A percentile compares a stretch with the other conserved stretches of the same genome.
Conservation (phyloP, 176 grass and related monocot genomes). For the Ensete ventricosum region DNA sequence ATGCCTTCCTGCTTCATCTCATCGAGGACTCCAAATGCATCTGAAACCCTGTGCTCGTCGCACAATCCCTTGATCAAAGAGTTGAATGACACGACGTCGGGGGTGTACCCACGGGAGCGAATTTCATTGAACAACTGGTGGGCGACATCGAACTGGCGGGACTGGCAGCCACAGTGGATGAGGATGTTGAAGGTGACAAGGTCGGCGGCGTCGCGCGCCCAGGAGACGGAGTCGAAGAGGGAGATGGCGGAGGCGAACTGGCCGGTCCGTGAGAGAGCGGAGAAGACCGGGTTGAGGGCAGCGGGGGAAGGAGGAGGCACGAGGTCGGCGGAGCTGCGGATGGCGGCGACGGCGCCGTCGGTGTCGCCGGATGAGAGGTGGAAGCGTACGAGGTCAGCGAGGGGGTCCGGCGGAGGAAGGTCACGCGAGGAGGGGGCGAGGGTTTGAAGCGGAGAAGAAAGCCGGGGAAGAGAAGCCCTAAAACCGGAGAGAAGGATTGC, state of each 20-base stretch:
- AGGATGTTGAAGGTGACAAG: constrained; percentile 8
- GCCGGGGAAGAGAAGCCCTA: too few species aligned
- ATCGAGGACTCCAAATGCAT: neutral
- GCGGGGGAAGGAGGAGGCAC: neutral
- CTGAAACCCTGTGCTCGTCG: neutral
- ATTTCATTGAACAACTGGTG: neutral
- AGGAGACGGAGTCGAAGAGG: neutral
- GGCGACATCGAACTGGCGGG: neutral
- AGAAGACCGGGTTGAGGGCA: constrained; percentile 4
- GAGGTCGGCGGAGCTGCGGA: too few species aligned
- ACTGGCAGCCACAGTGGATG: neutral
- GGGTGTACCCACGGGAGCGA: neutral
- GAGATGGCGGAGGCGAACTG: neutral
- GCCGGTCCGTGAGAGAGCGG: neutral
- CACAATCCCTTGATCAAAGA: constrained; percentile 8
- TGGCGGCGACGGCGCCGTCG: too few species aligned
- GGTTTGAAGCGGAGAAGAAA: too few species aligned
- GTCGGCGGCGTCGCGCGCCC: neutral
- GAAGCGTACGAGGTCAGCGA: neutral
- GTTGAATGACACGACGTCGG: constrained; percentile 9
- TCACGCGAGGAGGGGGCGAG: too few species aligned
- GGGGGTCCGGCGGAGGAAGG: neutral
- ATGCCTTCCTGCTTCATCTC: neutral
- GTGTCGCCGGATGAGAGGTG: neutral
- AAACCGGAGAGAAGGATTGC: too few species aligned